Evolutionary conservation across 305 asterid species (phyloP).

Genomic region (Solanum hybrid): DNA sequence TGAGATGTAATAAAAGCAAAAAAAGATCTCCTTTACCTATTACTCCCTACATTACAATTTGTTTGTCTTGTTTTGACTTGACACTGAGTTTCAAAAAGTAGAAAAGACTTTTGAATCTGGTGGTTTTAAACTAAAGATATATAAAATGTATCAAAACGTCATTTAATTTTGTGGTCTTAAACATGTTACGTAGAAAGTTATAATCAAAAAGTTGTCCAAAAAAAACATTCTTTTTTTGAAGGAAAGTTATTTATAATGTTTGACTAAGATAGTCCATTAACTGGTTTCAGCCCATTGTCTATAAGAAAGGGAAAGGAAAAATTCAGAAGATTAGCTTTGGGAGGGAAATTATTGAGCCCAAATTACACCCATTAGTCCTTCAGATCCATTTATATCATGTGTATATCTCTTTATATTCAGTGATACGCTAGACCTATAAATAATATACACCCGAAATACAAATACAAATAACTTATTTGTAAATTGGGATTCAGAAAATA

Average conservation of each 20-base stretch:
- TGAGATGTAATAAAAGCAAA: not conserved
- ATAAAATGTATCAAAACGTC: not conserved
- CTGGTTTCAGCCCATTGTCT: not conserved
- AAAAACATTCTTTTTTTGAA: no score
- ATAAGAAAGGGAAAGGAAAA: not conserved
- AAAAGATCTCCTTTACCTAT: not conserved
- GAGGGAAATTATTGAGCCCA: not conserved
- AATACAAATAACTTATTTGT: not conserved
- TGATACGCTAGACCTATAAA: not conserved
- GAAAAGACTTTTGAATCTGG: not conserved
- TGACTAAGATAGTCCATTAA: not conserved
- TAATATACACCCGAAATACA: not conserved
- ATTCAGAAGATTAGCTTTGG: not conserved
- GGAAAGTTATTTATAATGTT: not conserved
- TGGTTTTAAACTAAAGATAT: not conserved
- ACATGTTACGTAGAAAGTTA: not conserved
- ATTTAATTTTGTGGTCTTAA: not conserved
- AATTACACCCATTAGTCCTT: not conserved
- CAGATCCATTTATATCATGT: not conserved
- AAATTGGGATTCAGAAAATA: not conserved
- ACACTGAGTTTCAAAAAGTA: not conserved
- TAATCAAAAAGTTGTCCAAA: not conserved
- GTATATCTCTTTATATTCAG: not conserved
- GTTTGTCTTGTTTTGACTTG: not conserved
- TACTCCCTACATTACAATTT: not conserved